Evolutionary conservation across 495 filamentous ascomycete species (phyloP), one percentile per base, ranked within the genome.

Genomic region (Penicillium verhagenii): DNA sequence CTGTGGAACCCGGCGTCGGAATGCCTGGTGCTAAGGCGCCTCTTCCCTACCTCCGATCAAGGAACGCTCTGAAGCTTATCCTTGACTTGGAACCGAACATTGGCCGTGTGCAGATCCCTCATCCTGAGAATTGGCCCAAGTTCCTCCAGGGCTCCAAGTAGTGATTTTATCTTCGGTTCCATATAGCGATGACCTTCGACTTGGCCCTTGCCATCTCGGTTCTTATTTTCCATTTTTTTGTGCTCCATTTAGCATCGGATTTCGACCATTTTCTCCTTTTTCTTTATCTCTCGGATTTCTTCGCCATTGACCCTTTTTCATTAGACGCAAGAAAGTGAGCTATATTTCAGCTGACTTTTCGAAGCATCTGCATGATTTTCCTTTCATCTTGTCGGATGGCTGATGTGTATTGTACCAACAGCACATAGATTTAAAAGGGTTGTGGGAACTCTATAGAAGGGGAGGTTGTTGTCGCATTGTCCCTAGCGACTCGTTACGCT

Each of bases 11-110:
- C 1, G 79, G 73, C 28, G 67, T 86, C 9, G 83, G 84, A 8
- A 58, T 86, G 20, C 67, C 72, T 42, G 74, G 79, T 39, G 83
- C 85, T 16, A 85, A 76, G 47, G 84, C 85, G 16, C 81, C 88
- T 37, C 80, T 95, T 54, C 88, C 90, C 13, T 94, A 92, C 66
- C 75, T 95, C 56, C 79, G 94, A 59, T 95, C 89, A 66, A 75
- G 92, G 49, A 97, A 97, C 61, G 94, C 95, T n/a, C 73, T 98
- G 60, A 97, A 96, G 79, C 88, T 97, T 56, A 91, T 98, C 60
- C 82, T 98, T 28, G 94, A 98, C 66, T 74, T 98, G 47, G 92
- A 98, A 61, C 84, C 91, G 75, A 85, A 93, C 57, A 96, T 98
- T 70, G 92, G 92, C 19, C 78, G 82, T 37, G 65, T 83, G 54